Percentiles rank a stretch among this genome's conserved stretches.
Conservation (phyloP, 495 filamentous ascomycete genomes). For the Extremus antarcticus region DNA sequence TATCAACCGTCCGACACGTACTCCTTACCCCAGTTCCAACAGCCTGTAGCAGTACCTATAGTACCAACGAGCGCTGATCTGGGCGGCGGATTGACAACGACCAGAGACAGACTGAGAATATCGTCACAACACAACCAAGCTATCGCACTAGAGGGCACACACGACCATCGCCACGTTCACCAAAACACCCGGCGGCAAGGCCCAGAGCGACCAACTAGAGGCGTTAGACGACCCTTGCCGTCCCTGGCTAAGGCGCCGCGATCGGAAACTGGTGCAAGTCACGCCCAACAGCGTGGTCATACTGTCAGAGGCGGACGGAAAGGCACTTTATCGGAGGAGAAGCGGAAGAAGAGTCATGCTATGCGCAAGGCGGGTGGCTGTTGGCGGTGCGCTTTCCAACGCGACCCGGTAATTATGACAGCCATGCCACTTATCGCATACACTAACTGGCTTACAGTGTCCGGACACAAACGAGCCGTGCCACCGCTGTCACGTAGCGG, state of each 20-base stretch:
- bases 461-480: neutral
- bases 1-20: neutral
- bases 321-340: neutral
- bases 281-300: neutral
- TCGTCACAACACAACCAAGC: too few species aligned
- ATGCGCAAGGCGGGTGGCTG: conserved; percentile 29
- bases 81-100: too few species aligned
- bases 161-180: neutral
- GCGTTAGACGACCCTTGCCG: neutral
- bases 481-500: conserved; percentile 22
- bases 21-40: too few species aligned
- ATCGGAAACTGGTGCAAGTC: neutral
- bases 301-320: conserved; percentile 6
- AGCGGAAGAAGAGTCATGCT: conserved; percentile 4
- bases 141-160: too few species aligned
- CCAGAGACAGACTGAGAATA: too few species aligned
- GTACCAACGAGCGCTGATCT: too few species aligned
- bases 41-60: too few species aligned
- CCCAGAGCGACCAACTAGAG: neutral
- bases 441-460: neutral
- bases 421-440: neutral
- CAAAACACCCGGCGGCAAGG: neutral
- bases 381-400: conserved; percentile 29
- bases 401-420: conserved; percentile 23
- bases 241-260: neutral